phyloP scores from a whole-genome alignment of 768 basidiomycete species.

The Hygrocybe punicea region DNA sequence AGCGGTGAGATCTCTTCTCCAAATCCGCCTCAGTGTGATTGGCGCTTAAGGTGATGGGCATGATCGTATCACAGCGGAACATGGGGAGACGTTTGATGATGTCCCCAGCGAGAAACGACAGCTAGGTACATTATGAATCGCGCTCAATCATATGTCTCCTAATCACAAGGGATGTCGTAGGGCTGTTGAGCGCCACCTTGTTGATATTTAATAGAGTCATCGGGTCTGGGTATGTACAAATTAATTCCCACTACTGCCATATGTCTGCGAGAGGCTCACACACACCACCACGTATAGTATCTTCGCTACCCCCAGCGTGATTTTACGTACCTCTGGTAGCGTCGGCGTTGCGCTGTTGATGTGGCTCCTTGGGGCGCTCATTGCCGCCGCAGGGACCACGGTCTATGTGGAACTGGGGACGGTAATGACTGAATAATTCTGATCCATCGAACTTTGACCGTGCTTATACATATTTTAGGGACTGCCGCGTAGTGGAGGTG shows the following conservation, averaged over 20 bases:
- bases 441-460: background rate
- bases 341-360: conserved; percentile 64
- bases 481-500: conserved; percentile 67
- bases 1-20: background rate
- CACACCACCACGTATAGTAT: conserved; percentile 42
- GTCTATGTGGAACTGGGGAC: conserved; percentile 78
- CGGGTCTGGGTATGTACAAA: conserved; percentile 57
- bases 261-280: background rate
- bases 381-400: conserved; percentile 63
- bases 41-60: background rate
- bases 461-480: conserved; percentile 41
- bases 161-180: conserved; percentile 19
- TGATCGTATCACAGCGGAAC: background rate
- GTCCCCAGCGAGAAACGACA: conserved; percentile 48
- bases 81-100: conserved; percentile 44
- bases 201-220: conserved; percentile 77
- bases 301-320: conserved; percentile 67
- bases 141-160: too few species aligned
- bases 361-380: conserved; percentile 66
- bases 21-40: background rate
- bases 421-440: conserved; percentile 43
- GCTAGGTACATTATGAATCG: conserved; percentile 37
- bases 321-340: conserved; percentile 64
- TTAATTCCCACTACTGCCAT: background rate
- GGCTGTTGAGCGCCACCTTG: conserved; percentile 53